phyloP scores from a whole-genome alignment of 495 filamentous ascomycete species.

The Schizothecium vesticola region DNA sequence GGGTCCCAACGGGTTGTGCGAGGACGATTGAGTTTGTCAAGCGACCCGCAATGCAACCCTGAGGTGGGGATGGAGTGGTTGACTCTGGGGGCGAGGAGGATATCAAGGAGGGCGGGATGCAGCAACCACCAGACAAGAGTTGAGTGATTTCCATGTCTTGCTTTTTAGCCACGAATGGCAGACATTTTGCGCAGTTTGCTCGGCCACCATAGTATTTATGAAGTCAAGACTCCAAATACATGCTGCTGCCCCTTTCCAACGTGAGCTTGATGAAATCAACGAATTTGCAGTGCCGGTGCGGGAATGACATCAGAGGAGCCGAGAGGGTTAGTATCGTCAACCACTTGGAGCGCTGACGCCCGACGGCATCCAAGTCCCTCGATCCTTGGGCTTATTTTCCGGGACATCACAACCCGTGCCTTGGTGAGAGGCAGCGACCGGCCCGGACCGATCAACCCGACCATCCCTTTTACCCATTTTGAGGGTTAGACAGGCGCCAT shows the following conservation, averaged over 20 bases:
- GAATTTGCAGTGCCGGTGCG: neutral
- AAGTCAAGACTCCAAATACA: neutral
- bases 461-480: neutral
- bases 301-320: neutral
- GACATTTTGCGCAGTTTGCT: neutral
- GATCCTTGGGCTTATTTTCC: neutral
- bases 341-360: neutral
- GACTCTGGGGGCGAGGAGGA: too few species aligned
- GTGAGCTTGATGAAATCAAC: neutral
- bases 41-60: neutral
- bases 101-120: neutral
- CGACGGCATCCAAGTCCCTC: neutral
- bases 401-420: neutral
- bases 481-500: neutral
- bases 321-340: neutral
- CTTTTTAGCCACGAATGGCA: neutral
- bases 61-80: neutral
- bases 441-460: neutral
- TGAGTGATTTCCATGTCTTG: neutral
- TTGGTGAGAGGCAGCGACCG: neutral
- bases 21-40: neutral
- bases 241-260: neutral
- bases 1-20: neutral
- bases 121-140: neutral
- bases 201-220: neutral